Percentiles rank a stretch among this genome's conserved stretches.
These are phyloP conservation scores for Boletus vermiculosoides DNA, from an alignment of 768 basidiomycete genomes.

Conservation along the genomic window DNA sequence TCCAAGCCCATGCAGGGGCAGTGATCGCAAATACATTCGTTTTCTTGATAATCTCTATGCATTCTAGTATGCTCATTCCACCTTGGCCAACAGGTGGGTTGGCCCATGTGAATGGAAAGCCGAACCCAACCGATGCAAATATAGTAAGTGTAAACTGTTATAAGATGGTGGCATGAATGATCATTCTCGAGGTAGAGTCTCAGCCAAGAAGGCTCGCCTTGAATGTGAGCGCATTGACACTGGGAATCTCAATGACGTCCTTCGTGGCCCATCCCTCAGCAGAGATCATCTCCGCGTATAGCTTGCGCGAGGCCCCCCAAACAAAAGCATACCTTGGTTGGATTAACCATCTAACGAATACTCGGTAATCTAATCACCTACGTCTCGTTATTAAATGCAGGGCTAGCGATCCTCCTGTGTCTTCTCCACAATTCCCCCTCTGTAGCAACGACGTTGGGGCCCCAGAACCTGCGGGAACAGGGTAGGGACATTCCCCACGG, in stretches of 20 bases:
- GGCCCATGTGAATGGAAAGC: slow-evolving; percentile 24
- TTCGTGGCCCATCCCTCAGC: slow-evolving; percentile 20
- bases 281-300: slow-evolving; percentile 21
- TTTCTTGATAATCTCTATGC: slow-evolving; percentile 15
- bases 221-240: slow-evolving; percentile 15
- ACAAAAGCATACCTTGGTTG: slow-evolving; percentile 20
- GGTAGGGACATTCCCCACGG: too few species aligned
- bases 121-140: neutral
- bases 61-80: slow-evolving; percentile 23
- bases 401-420: slow-evolving; percentile 18
- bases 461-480: slow-evolving; percentile 4
- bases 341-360: neutral
- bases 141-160: slow-evolving; percentile 22
- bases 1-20: slow-evolving; percentile 25
- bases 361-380: slow-evolving; percentile 3
- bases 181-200: neutral
- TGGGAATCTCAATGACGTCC: slow-evolving; percentile 14
- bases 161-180: neutral
- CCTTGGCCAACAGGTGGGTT: slow-evolving; percentile 13
- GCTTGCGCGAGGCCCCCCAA: slow-evolving; percentile 18
- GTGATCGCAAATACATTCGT: slow-evolving; percentile 14
- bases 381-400: slow-evolving; percentile 27
- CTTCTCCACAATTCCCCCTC: slow-evolving; percentile 21
- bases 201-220: slow-evolving; percentile 13
- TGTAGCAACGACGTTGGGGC: slow-evolving; percentile 15